These are phyloP conservation scores for Aristolochia californica DNA, from an alignment of 164 flowering plant species.

Conservation along the genomic window DNA sequence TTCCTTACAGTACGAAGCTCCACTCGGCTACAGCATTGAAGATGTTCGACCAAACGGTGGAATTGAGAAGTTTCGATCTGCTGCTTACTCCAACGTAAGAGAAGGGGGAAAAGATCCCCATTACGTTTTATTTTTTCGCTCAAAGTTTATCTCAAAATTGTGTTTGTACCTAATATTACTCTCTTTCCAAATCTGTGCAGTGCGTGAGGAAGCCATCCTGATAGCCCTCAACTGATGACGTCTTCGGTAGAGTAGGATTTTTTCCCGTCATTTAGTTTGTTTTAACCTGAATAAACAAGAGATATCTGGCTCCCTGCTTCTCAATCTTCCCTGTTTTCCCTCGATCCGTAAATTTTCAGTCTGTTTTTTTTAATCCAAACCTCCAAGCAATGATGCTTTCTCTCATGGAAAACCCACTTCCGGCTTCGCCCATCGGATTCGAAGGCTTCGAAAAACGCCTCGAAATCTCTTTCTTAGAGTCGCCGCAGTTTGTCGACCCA, in stretches of 20 bases:
- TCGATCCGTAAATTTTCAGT: too few species aligned
- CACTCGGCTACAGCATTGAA: conserved; percentile 86
- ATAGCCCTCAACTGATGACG: conserved; percentile 14
- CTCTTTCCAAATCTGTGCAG: conserved; percentile 32
- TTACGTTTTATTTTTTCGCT: background rate
- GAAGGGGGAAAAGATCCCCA: too few species aligned
- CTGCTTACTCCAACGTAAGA: conserved; percentile 84
- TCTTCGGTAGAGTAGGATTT: conserved; percentile 30
- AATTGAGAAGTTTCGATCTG: conserved; percentile 71
- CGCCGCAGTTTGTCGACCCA: conserved; percentile 35
- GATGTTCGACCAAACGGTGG: conserved; percentile 88
- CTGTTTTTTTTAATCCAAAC: too few species aligned
- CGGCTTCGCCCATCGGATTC: conserved; percentile 39
- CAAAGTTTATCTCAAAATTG: background rate
- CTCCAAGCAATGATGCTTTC: too few species aligned
- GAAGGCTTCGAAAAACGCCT: conserved; percentile 76
- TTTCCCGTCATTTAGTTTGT: conserved; percentile 1
- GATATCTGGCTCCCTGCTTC: conserved; percentile 12
- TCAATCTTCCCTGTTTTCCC: background rate
- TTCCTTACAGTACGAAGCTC: conserved; percentile 49
- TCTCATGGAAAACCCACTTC: too few species aligned
- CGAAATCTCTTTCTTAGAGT: conserved; percentile 43
- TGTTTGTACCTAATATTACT: background rate
- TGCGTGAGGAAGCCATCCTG: conserved; percentile 82
- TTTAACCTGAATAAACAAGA: conserved; percentile 10